phyloP scores from a whole-genome alignment of 148 eudicot genomes.

The Nepenthes gracilis region DNA sequence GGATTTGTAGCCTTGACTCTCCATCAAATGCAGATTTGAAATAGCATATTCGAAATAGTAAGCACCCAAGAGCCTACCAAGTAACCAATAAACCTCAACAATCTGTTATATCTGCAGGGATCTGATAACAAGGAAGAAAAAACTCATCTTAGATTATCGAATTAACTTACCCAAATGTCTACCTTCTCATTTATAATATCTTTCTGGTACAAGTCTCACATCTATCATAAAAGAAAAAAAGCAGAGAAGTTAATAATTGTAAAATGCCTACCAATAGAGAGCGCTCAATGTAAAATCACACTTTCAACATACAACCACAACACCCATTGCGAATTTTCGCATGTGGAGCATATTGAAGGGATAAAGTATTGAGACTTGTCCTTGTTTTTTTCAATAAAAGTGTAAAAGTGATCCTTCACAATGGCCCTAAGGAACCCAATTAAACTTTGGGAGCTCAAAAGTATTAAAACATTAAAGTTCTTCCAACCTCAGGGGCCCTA shows the following conservation, averaged over 20 bases:
- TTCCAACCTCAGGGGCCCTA: slow-evolving; percentile 90
- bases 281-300: neutral
- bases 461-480: slow-evolving; percentile 14
- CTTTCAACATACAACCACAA: no score
- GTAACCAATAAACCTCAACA: neutral
- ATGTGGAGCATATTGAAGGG: no score
- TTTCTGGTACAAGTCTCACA: slow-evolving; percentile 89
- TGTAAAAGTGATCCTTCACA: no score
- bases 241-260: slow-evolving; percentile 10
- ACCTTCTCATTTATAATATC: slow-evolving; percentile 94
- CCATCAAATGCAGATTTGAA: slow-evolving; percentile 98
- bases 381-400: no score
- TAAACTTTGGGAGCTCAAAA: neutral
- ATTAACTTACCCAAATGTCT: slow-evolving; percentile 89
- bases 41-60: slow-evolving; percentile 89
- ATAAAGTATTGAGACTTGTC: no score
- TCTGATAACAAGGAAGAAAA: neutral
- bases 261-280: neutral
- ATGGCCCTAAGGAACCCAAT: no score
- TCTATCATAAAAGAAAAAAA: slow-evolving; percentile 38
- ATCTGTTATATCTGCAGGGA: neutral
- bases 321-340: no score
- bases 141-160: neutral
- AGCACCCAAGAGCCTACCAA: slow-evolving; percentile 87
- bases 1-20: slow-evolving; percentile 92